Evolutionary conservation across 345 rosid genomes (phyloP).

Genomic region (Syzygium jambos): DNA sequence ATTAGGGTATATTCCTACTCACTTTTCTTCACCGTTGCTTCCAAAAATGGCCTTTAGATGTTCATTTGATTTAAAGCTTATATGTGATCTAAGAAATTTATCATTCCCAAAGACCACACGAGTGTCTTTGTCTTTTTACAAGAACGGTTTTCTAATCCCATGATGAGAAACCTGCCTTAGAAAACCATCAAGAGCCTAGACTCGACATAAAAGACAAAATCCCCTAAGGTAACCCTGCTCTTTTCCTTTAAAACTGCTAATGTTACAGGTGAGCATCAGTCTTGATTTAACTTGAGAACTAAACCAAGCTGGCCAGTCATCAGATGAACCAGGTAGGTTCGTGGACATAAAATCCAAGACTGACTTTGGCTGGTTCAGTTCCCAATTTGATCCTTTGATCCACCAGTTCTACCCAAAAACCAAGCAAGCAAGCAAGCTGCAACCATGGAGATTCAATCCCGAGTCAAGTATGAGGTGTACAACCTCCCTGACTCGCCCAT

Average conservation of each 20-base stretch:
- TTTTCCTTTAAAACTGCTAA: not conserved
- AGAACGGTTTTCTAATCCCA: not conserved
- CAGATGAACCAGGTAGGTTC: not conserved
- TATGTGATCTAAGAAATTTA: not conserved
- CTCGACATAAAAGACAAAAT: not conserved
- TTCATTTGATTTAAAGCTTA: not conserved
- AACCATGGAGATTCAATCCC: not conserved
- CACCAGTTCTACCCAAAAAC: not conserved
- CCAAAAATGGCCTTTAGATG: not conserved
- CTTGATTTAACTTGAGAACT: not conserved
- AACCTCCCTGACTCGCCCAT: not conserved
- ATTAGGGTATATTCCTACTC: not conserved
- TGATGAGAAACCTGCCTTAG: not conserved
- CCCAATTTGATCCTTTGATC: not conserved
- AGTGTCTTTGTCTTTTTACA: not conserved
- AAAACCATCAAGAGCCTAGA: not conserved
- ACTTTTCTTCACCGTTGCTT: not conserved
- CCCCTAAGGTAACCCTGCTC: not conserved
- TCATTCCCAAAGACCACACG: not conserved
- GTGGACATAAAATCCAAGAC: not conserved
- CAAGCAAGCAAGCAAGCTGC: not conserved
- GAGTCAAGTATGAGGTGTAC: not conserved
- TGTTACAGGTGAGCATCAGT: not conserved
- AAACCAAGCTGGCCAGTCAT: not conserved
- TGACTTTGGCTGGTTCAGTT: not conserved